Base-by-base conservation (phyloP, 805 yeast species). In the Cyberlindnera sargentensis region DNA sequence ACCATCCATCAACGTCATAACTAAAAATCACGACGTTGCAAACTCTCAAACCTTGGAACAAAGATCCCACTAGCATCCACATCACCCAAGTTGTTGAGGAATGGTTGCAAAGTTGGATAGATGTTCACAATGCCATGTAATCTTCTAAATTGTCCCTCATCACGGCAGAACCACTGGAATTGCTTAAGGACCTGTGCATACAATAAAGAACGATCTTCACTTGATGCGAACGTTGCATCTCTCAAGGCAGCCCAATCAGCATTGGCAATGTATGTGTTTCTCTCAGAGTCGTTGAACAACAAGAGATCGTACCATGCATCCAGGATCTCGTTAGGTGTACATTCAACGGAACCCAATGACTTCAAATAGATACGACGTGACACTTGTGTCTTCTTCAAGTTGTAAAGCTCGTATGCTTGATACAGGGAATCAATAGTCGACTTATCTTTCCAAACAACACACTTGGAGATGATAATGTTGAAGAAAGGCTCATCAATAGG, bases 221-320 rank as follows among this genome's bases (percentile, higher is more conserved):
- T 36, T 1, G 57, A 46, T 6, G 51, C 55, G 34, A 55, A 44
- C 4, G 93, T 84, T 23, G 91, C 86, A 60, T 82, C 89, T 66
- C 90, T 77, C 45, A 85, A 62, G 3, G 91, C 84, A 34, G 86
- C 82, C 91, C 91, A 84, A 64, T 84, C 91, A 8, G 93, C 91
- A 59, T 78, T 80, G 6, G 91, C 89, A 52, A 84, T 80, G 57
- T 80, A 82, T 34, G 62, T 65, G 63, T 75, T 76, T 8, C 79
- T 78, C 40, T 69, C 71, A 37, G 62, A 63, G 31, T 72, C 75
- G 46, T 81, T 79, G 49, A 76, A 72, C 34, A 49, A 39, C 34
- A 80, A 62, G 37, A 75, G 63, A 39, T 74, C 72, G 46, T 70
- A 66, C 88, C 87, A 82, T 48, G 71, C 70, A 30, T 61, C 55